phyloP scores from a whole-genome alignment of 1,284 basidiomycete species.

The Ganoderma resinaceum region DNA sequence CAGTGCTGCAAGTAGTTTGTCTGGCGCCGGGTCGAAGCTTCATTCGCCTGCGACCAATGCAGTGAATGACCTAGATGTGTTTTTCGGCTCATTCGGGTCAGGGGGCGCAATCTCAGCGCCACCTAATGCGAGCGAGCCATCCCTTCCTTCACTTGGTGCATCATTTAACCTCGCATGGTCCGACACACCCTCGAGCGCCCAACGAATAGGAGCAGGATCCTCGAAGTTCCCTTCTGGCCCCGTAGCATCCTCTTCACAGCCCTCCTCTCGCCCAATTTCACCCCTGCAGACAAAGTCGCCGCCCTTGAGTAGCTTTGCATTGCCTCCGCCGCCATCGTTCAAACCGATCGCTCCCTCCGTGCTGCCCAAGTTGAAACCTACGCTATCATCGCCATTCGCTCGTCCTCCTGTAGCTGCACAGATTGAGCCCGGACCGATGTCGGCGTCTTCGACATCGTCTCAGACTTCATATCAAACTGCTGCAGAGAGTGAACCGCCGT shows the following conservation, averaged over 20 bases:
- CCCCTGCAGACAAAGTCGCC: constrained; percentile 22
- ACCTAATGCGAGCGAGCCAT: constrained; percentile 4
- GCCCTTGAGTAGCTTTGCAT: constrained; percentile 21
- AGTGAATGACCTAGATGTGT: constrained; percentile 12
- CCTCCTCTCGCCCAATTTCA: constrained; percentile 24
- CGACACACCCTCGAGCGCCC: constrained; percentile 20
- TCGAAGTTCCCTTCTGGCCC: constrained; percentile 5
- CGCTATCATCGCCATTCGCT: constrained; percentile 26
- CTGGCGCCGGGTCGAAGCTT: background rate
- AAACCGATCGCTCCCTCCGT: constrained; percentile 12
- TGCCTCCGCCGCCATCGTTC: constrained; percentile 31
- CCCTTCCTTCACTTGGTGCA: constrained; percentile 29
- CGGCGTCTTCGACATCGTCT: constrained; percentile 27
- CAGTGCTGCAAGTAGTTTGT: constrained; percentile 12
- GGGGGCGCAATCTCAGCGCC: constrained; percentile 8
- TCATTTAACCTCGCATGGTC: constrained; percentile 34
- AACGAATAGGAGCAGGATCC: constrained; percentile 15
- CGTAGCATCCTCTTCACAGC: background rate
- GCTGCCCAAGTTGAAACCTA: constrained; percentile 15
- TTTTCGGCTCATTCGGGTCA: constrained; percentile 10
- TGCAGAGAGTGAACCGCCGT: constrained; percentile 20
- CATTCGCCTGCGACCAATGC: background rate
- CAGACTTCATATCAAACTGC: constrained; percentile 26
- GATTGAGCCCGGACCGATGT: constrained; percentile 38
- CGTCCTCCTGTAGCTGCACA: constrained; percentile 47